Evolutionary conservation across 2,329 filamentous ascomycete genomes (phyloP), one percentile per base, ranked within the genome.

Genomic region (Ophiocordyceps camponoti-saundersi): DNA sequence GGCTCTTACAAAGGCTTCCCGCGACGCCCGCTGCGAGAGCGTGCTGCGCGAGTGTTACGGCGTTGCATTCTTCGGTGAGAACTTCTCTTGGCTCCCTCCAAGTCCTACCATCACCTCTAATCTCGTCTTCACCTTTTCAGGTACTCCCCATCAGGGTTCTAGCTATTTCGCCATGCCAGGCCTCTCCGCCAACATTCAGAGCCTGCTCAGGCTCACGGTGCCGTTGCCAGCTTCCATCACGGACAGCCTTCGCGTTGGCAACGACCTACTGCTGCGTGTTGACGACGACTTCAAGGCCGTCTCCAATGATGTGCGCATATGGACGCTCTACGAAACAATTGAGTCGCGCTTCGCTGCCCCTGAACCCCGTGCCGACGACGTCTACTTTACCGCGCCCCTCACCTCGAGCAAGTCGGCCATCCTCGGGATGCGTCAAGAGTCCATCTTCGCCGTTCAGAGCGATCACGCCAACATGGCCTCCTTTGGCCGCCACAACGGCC

Each of bases 321-420:
- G 77, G 75, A 77, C 75, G 0, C 73, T 80, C 40, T 75, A 80
- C 49, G 77, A 80, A 53, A 80, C 75, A 0, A 68, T 75, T 8
- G 77, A 80, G 55, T 79, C 76, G 1, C 67, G 69, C 1, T 61
- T 71, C 0, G 69, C 69, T 0, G 41, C 32, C 10, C 3, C 34
- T 29, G 45, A 44, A 39, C 16, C 32, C 11, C 44, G 47, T 1
- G 55, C 57, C 7, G 55, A 61, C 4, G 70, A 72, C 47, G 65
- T 78, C 3, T 73, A 73, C 53, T 78, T 80, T 48, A 73, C 72
- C 8, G 75, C 75, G 0, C 75, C 77, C 0, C 61, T 80, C 16
- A 73, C 73, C 0, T 78, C 76, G 0, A 72, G 73, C 54, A 75
- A 73, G 50, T 76, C 72, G 0, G 69, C 64, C 8, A 64, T 77